Base-by-base conservation (phyloP, 371 early-diverging fungal genomes). In the Funneliformis caledonium region DNA sequence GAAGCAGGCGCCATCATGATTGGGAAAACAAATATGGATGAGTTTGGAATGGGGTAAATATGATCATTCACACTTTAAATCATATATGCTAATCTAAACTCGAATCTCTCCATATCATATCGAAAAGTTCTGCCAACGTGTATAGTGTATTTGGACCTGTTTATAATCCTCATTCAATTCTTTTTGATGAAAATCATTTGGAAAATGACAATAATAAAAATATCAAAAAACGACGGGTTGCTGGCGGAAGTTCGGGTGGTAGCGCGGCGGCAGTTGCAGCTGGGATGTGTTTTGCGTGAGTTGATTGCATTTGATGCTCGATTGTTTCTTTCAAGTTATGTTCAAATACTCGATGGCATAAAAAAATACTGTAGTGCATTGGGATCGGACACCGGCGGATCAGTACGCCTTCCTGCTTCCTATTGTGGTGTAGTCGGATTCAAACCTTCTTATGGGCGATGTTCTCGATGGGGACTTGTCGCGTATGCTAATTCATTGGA, bases 351-450 rank as follows among this genome's bases (percentile, higher is more conserved):
- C 72, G 12, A 6, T 45, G 12, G 9, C 26, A 16, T 56, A 42
- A 78, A 33, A n/a, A 56, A 83, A 56, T 19, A 56, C 16, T 56
- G 19, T 6, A 90, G 96, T 75, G 91, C 93, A 6, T 81, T 97
- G 64, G 98, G 97, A 5, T 96, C 97, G 1, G 98, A 98, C 81
- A 98, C 98, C 0, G 98, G 98, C 72, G 98, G 98, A 37, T 97
- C 97, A 1, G 95, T 97, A 4, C 88, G 98, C 45, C 87, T 97
- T 45, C 98, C 98, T 1, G 98, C 97, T 1, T 91, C 97, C 2
- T 98, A 96, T 84, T 97, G 97, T 84, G 97, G 97, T 14, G 87
- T 97, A 1, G 91, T 95, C 22, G 98, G 98, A 5, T 96, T 95
- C 84, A 98, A 98, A 82, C 98, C 98, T 16, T 91, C 93, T 0